A percentile compares a stretch with the other conserved stretches of the same genome.
Evolutionary conservation across 1,139 yeast species (phyloP).

Genomic region (Geotrichum klebahnii): DNA sequence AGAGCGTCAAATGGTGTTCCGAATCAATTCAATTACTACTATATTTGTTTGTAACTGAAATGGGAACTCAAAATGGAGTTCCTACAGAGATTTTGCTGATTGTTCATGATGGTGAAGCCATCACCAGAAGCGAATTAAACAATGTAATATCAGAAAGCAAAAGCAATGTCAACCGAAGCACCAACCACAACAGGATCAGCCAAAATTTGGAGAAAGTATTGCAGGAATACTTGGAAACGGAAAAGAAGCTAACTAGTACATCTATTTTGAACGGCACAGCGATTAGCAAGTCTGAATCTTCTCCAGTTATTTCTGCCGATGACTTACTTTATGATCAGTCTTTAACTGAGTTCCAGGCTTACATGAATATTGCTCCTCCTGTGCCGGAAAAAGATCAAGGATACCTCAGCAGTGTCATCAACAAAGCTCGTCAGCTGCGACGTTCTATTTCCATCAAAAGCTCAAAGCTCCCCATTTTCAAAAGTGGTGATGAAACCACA

Average conservation of each 20-base stretch:
- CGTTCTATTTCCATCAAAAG: constrained; percentile 7
- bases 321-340: constrained; percentile 8
- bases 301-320: background rate
- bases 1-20: background rate
- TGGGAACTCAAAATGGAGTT: constrained; percentile 7
- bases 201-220: constrained; percentile 15
- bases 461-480: background rate
- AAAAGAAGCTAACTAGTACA: constrained; percentile 9
- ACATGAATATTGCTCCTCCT: constrained; percentile 14
- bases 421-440: constrained; percentile 10
- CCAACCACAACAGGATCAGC: constrained; percentile 1
- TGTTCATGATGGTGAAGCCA: constrained; percentile 13
- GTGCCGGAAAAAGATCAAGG: constrained; percentile 12
- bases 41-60: constrained; percentile 3
- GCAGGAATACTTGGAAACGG: constrained; percentile 17
- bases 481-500: background rate
- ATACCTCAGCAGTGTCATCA: constrained; percentile 7
- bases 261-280: constrained; percentile 6
- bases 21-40: constrained; percentile 7
- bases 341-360: constrained; percentile 11
- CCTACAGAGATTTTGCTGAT: constrained; percentile 13
- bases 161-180: background rate
- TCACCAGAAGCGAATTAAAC: background rate
- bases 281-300: constrained; percentile 8
- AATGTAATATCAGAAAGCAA: background rate